Evolutionary conservation across 257 asterid genomes (phyloP), one percentile per base, ranked within the genome.

Genomic region (Solanum bukasovii): DNA sequence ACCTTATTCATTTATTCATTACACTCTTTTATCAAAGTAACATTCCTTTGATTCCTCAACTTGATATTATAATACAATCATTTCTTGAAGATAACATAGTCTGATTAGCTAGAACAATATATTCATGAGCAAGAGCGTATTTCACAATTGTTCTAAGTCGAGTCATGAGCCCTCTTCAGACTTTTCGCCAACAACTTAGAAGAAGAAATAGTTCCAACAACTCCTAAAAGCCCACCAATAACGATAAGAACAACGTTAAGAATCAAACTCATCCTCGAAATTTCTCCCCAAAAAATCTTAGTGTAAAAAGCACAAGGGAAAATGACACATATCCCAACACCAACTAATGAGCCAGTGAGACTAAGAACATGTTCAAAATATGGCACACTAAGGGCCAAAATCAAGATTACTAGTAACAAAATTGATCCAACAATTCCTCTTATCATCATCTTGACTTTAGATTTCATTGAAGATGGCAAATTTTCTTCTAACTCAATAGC

Each of bases 311-410:
- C 92, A 61, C 96, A 92, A 1, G 96, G 95, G 16, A 94, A 90
- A 34, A 95, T 52, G 11, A 93, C 63, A 84, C 94, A 93, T 7
- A 95, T 94, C 29, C 96, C 98, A 1, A 93, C 90, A 46, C 98
- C 93, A 56, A 95, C 96, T 4, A 94, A 91, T 9, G 96, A 95
- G 75, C 98, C 98, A 0, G 98, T 94, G 90, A 95, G 96, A 90
- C 96, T 93, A 21, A 94, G 93, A 25, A 93, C 96, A 59, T 95
- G 90, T 91, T 94, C 96, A 18, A 95, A 95, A 86, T 91, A 93
- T 1, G 98, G 98, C 74, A 93, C 93, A 6, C 93, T 89, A 2
- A 94, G 96, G 9, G 98, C 95, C 11, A 94, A 91, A 81, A 87
- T 89, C 1, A 95, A 92, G 75, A 94, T 93, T 13, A 89, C 3